A percentile compares a stretch with the other conserved stretches of the same genome.
phyloP scores from a whole-genome alignment of 129 eudicot genomes.

The Daucus carota region DH1_v3.0 NC_030385.2:12626001-12626500 shows the following conservation, averaged over 20 bases:
- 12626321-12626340: slow-evolving; percentile 64
- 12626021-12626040: no score
- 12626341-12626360: slow-evolving; percentile 63
- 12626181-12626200: slow-evolving; percentile 23
- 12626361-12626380: slow-evolving; percentile 73
- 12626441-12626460: slow-evolving; percentile 52
- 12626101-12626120: no score
- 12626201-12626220: slow-evolving; percentile 43
- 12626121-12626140: no score
- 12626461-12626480: slow-evolving; percentile 73
- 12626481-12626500: slow-evolving; percentile 84
- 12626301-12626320: slow-evolving; percentile 79
- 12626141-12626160: no score
- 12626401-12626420: slow-evolving; percentile 62
- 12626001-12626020: no score
- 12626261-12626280: slow-evolving; percentile 68
- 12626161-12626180: slow-evolving; percentile 14
- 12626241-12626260: slow-evolving; percentile 29
- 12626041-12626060: no score
- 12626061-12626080: no score
- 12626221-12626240: slow-evolving; percentile 45
- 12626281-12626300: slow-evolving; percentile 79
- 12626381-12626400: slow-evolving; percentile 71
- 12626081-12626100: no score
- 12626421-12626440: slow-evolving; percentile 63